A percentile compares a stretch with the other conserved stretches of the same genome.
phyloP scores from a whole-genome alignment of 805 yeast genomes.

The Metschnikowia henanensis region DNA sequence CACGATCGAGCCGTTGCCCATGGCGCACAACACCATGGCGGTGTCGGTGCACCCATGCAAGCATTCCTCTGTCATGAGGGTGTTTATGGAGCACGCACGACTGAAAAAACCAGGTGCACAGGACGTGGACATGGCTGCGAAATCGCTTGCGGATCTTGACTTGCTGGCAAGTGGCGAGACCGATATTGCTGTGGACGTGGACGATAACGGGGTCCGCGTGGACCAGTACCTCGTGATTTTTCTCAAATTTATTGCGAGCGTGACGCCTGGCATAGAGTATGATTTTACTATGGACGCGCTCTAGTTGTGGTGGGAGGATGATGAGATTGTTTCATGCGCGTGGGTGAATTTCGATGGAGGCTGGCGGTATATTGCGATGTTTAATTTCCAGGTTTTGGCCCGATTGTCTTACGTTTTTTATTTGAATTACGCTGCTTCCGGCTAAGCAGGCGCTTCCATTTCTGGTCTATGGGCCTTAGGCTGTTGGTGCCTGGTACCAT shows the following conservation, averaged over 20 bases:
- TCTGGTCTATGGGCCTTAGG: too few species aligned
- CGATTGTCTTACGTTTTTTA: too few species aligned
- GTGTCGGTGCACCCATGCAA: conserved; percentile 96
- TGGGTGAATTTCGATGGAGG: too few species aligned
- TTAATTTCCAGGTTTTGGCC: too few species aligned
- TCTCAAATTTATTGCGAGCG: conserved; percentile 92
- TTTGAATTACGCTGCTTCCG: too few species aligned
- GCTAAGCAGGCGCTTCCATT: too few species aligned
- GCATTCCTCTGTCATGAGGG: conserved; percentile 93
- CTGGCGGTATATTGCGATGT: too few species aligned
- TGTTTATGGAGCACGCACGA: conserved; percentile 72
- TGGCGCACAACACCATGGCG: conserved; percentile 67
- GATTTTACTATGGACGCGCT: conserved; percentile 98
- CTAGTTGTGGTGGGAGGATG: too few species aligned
- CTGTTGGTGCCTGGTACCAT: too few species aligned
- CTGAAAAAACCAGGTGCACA: conserved; percentile 22
- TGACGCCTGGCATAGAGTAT: conserved; percentile 96
- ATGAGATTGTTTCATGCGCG: too few species aligned
- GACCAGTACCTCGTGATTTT: conserved; percentile 91
- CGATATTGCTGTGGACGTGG: conserved; percentile 26
- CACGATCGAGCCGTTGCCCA: conserved; percentile 92
- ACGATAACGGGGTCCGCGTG: conserved; percentile 54
- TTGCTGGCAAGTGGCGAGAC: conserved; percentile 8
- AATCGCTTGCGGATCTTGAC: background rate
- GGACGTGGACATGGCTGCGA: conserved; percentile 24